phyloP scores from a whole-genome alignment of 495 filamentous ascomycete genomes.

The Neurospora sp. region DNA sequence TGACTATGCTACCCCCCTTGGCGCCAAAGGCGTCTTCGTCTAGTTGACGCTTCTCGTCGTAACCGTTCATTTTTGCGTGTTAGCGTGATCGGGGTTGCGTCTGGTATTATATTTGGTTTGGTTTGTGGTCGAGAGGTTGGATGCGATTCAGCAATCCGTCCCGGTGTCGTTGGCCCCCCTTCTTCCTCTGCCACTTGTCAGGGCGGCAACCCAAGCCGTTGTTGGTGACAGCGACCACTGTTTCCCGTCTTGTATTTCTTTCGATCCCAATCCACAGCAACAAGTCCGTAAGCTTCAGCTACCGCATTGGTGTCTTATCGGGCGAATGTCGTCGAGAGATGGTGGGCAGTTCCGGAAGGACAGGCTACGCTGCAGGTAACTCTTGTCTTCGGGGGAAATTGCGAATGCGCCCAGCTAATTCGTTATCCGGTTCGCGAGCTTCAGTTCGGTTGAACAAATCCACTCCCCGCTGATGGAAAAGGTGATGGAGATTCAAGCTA shows the following conservation, averaged over 20 bases:
- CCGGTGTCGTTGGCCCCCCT: not conserved
- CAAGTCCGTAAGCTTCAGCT: not conserved
- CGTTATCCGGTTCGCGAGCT: not conserved
- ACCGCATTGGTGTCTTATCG: not conserved
- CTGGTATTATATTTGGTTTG: not conserved
- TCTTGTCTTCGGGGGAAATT: not conserved
- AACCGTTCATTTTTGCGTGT: slow-evolving; percentile 38
- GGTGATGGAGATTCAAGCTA: not conserved
- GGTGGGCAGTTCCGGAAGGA: not conserved
- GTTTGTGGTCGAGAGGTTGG: not conserved
- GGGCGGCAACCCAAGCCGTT: not conserved
- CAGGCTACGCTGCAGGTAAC: not conserved
- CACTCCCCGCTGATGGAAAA: not conserved
- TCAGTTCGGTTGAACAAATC: not conserved
- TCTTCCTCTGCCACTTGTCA: not conserved
- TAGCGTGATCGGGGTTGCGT: not conserved
- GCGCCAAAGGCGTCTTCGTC: slow-evolving; percentile 72
- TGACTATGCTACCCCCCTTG: slow-evolving; percentile 52
- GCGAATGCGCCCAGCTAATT: not conserved
- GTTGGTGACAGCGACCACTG: not conserved
- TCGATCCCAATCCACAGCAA: not conserved
- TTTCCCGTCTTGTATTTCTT: not conserved
- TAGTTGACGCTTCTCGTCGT: slow-evolving; percentile 43
- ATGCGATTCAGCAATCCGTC: not conserved
- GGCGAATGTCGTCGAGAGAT: not conserved